Conservation (phyloP, 345 rosid species). For the Lagerstroemia speciosa region DNA sequence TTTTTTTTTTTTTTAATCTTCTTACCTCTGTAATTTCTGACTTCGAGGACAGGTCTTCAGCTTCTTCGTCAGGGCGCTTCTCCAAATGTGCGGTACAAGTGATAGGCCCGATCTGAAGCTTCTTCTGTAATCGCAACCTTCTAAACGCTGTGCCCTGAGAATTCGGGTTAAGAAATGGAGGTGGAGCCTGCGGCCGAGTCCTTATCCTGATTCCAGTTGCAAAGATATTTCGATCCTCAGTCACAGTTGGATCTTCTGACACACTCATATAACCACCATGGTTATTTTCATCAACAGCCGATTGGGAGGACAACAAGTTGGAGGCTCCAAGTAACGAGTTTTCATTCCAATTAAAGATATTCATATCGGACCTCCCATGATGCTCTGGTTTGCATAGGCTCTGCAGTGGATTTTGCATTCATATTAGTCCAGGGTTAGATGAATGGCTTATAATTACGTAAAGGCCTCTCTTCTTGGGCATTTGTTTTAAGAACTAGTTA, state of each 20-base stretch:
- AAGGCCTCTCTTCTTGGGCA: background rate
- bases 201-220: constrained; percentile 39
- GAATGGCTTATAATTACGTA: background rate
- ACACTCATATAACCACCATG: background rate
- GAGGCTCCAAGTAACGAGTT: background rate
- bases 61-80: constrained; percentile 11
- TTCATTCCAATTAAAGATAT: background rate
- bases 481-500: background rate
- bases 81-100: background rate
- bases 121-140: constrained; percentile 43
- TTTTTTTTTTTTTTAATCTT: background rate
- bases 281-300: constrained; percentile 12
- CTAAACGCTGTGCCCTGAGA: constrained; percentile 48
- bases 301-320: constrained; percentile 7
- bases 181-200: constrained; percentile 24
- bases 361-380: background rate
- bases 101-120: constrained; percentile 15
- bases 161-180: constrained; percentile 1
- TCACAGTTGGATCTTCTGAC: constrained; percentile 8
- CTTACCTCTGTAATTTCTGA: constrained; percentile 9
- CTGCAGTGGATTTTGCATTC: constrained; percentile 3
- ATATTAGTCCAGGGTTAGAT: background rate
- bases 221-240: constrained; percentile 10
- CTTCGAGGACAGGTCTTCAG: constrained; percentile 11
- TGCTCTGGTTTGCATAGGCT: background rate